Conservation (phyloP, 2,329 filamentous ascomycete genomes). For the Colletotrichum sp. region DNA sequence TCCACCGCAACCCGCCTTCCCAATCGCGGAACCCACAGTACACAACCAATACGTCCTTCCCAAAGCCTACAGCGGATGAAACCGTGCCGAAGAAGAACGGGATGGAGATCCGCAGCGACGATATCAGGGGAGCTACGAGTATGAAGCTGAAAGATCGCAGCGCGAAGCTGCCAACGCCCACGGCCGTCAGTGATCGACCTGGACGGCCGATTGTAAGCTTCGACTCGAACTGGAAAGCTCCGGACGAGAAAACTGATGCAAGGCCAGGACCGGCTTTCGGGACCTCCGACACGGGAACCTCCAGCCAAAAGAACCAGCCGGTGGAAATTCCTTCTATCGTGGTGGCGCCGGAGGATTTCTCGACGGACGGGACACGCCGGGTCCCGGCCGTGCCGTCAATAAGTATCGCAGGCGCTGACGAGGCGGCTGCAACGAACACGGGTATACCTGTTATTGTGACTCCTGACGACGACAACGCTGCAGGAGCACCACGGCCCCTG, state of each 20-base stretch:
- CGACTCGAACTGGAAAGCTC: slow-evolving; percentile 79
- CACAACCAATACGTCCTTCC: slow-evolving; percentile 64
- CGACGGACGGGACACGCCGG: slow-evolving; percentile 27
- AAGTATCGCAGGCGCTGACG: slow-evolving; percentile 42
- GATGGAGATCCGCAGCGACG: slow-evolving; percentile 82
- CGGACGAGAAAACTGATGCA: slow-evolving; percentile 72
- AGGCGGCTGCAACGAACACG: neutral
- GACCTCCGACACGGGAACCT: neutral
- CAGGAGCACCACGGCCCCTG: slow-evolving; percentile 41
- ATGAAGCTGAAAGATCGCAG: slow-evolving; percentile 88
- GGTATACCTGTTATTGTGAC: slow-evolving; percentile 44
- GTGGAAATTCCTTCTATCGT: slow-evolving; percentile 58
- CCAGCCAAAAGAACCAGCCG: slow-evolving; percentile 49
- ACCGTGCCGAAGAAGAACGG: slow-evolving; percentile 72
- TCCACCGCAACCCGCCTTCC: slow-evolving; percentile 81
- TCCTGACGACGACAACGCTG: slow-evolving; percentile 40
- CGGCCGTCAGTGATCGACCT: slow-evolving; percentile 86
- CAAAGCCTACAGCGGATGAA: slow-evolving; percentile 35
- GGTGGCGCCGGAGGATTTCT: slow-evolving; percentile 52
- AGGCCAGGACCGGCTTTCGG: slow-evolving; percentile 39
- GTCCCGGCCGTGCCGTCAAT: slow-evolving; percentile 45
- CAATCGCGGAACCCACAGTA: slow-evolving; percentile 85
- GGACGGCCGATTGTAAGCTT: slow-evolving; percentile 98
- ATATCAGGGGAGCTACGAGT: slow-evolving; percentile 89
- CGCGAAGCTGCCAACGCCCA: slow-evolving; percentile 83